phyloP scores from a whole-genome alignment of 306 rosid genomes.

The Acacia melanoxylon region DNA sequence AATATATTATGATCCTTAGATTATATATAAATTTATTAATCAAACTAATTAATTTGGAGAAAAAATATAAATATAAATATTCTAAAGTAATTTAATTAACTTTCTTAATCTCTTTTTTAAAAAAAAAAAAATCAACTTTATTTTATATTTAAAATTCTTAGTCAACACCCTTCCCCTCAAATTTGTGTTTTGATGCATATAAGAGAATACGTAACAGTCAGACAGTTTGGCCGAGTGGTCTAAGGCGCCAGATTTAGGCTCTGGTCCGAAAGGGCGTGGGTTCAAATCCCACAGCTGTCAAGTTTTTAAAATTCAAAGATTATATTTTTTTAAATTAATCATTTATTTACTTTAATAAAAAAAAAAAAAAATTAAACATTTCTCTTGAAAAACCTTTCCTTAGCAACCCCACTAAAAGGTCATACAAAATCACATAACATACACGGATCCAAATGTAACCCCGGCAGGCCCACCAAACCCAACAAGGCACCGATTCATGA shows the following conservation, averaged over 20 bases:
- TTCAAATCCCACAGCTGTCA: background rate
- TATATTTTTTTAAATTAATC: background rate
- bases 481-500: background rate
- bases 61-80: no score
- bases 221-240: no score
- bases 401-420: background rate
- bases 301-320: background rate
- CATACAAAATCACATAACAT: background rate
- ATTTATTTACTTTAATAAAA: background rate
- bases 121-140: no score
- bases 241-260: background rate
- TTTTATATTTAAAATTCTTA: no score
- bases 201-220: rapidly evolving
- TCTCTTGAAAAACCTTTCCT: background rate
- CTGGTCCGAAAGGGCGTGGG: background rate
- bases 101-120: no score
- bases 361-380: background rate
- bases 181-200: no score
- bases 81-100: no score
- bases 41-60: no score
- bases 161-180: no score
- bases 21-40: no score
- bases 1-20: no score
- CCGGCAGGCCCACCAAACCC: background rate
- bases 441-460: background rate